These are phyloP conservation scores for Striga asiatica DNA, from an alignment of 257 asterid genomes.

Conservation along the genomic window DNA sequence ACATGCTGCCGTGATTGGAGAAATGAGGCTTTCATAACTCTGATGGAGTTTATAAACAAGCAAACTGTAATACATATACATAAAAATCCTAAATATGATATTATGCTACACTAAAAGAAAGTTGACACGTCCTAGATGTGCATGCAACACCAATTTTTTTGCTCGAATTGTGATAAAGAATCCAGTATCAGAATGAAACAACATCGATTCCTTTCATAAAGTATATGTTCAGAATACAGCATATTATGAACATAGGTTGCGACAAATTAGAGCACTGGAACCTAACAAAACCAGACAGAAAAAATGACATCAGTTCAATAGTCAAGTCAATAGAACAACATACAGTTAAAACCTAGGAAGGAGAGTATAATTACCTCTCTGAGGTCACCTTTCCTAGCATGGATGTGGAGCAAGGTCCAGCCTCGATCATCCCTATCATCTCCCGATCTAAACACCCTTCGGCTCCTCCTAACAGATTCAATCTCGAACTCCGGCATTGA, in stretches of 20 bases:
- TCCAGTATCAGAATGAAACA: background rate
- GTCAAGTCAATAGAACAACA: background rate
- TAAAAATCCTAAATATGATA: too few relatives aligned
- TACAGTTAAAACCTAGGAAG: background rate
- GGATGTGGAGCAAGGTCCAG: constrained; percentile 77
- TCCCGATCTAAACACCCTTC: constrained; percentile 30
- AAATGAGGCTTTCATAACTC: background rate
- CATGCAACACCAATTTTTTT: background rate
- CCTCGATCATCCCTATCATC: constrained; percentile 82
- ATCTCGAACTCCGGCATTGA: constrained; percentile 45
- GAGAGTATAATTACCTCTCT: constrained; percentile 45
- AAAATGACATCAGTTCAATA: background rate
- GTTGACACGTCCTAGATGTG: background rate
- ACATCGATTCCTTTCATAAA: background rate
- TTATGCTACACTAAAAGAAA: too few relatives aligned
- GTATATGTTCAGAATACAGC: background rate
- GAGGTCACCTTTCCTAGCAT: constrained; percentile 77
- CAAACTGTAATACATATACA: too few relatives aligned
- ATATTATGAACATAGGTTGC: background rate
- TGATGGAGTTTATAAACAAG: too few relatives aligned
- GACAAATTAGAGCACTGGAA: background rate
- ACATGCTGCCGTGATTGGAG: background rate
- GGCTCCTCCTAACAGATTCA: constrained; percentile 34
- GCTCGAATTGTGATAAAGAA: too few relatives aligned
- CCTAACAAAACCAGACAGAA: background rate